Base-by-base conservation (phyloP, 2,329 filamentous ascomycete species). In the Grosmannia huntii region DNA sequence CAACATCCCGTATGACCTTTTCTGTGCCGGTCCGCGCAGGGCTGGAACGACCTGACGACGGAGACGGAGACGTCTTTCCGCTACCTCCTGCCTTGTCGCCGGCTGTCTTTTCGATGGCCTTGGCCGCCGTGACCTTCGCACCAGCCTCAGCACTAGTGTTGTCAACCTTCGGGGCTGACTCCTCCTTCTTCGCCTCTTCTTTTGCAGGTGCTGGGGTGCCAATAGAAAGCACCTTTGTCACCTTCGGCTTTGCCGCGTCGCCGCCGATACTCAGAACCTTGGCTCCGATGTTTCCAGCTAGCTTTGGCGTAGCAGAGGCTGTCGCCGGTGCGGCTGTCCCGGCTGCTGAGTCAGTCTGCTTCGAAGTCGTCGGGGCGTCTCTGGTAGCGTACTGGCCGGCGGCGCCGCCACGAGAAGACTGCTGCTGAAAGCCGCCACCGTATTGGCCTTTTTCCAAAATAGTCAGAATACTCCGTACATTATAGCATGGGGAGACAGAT, bases 1-100 rank as follows among this genome's bases (percentile, higher is more conserved):
- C 89, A n/a, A 81, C 84, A 62, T 90, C 87, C 62, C 88, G 85
- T 16, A 71, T 65, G 48, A 72, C 76, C 68, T 80, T 81, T 55
- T 79, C 79, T 3, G 46, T 21, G 23, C 53, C 31, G 49, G 76
- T 79, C 56, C 77, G 77, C 58, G 90, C 82, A 10, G 90, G 90
- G 68, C 89, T 95, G 44, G 87, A 90, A 56, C 90, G 84, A 53
- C 91, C 92, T 12, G 90, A 94, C 1, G 88, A 88, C 10, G 89
- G 87, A 5, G 86, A 82, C 21, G 92, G 89, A 1, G 90, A 94
- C 4, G 87, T 86, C 68, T 84, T 87, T 58, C 90, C 90, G 66
- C 82, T 81, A 55, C 75, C 70, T 38, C 75, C 74, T 52, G 81
- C 75, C 74, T 96, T 96, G 55, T 83, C 77, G 5, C 91, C 92